Base-by-base conservation (phyloP, 2,329 filamentous ascomycete genomes). In the Colletotrichum ledebouriae region DNA sequence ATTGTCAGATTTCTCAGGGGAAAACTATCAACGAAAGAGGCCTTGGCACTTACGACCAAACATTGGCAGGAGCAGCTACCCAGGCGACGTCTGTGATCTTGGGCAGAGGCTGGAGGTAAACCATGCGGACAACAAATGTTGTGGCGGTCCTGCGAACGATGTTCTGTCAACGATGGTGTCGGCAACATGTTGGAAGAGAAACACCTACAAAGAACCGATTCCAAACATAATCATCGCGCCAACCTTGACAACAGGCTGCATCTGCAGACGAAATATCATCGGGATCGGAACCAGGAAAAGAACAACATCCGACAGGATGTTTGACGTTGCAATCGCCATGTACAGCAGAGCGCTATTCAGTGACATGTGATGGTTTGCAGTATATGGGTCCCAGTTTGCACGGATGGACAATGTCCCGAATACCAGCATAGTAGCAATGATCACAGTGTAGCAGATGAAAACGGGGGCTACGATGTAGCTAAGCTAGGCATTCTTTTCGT, bases 261-360 rank as follows among this genome's bases (percentile, higher is more conserved):
- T 79, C 55, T 81, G 81, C 2, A 86, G 71, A 0, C 74, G 75
- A 42, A 81, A 71, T 1, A 86, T 75, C 33, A 82, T 82, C 0
- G 79, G 80, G 15, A 85, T 79, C 0, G 83, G 84, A 3, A 86
- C 74, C 0, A 78, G 70, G 52, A 83, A 82, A 5, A 84, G 79
- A 15, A 85, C 66, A 0, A 86, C 61, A 69, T 86, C 83, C 0
- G 83, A 84, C 6, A 81, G 64, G 29, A 85, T 82, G 55, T 84
- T 84, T 15, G 81, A 75, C 1, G 78, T 79, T 0, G 84, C 83
- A n/a, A 83, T 84, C 20, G 80, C 76, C 25, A 85, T 80, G 70
- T 85, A 85, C 53, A 86, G 78, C 1, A 80, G 74, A 3, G 82
- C 77, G 34, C 81, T 78, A 50, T 82, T 74, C 25, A 86, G 75